Conservation (phyloP, 768 basidiomycete genomes). For the Suillus lakei region DNA sequence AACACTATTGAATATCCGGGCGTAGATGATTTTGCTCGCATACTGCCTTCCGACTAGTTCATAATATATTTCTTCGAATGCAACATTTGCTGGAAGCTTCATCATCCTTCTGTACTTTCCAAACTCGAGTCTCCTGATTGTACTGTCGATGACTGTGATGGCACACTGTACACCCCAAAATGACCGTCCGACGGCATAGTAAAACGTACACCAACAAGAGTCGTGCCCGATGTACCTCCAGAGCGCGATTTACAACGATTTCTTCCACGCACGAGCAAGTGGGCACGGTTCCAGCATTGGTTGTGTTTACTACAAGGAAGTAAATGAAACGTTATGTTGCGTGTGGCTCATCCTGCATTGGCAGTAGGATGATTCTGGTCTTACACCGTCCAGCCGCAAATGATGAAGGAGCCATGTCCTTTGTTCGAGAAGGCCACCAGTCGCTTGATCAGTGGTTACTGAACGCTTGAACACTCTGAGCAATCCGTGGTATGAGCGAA, state of each 20-base stretch:
- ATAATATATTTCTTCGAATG: background rate
- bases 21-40: background rate
- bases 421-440: background rate
- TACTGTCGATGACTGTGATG: background rate
- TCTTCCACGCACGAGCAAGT: background rate
- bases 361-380: background rate
- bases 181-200: background rate
- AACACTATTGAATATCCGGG: background rate
- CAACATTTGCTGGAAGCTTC: background rate
- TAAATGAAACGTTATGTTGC: background rate
- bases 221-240: background rate
- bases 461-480: no score
- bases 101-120: background rate
- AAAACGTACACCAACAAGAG: background rate
- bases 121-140: background rate
- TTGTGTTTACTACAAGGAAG: background rate
- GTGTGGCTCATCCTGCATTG: background rate
- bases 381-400: background rate
- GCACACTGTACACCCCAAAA: background rate
- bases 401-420: background rate
- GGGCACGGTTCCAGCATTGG: background rate
- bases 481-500: background rate
- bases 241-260: background rate
- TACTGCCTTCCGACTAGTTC: background rate
- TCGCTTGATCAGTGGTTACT: no score